These are phyloP conservation scores for Malus asiatica DNA, from an alignment of 306 rosid species.

Conservation along the genomic window DNA sequence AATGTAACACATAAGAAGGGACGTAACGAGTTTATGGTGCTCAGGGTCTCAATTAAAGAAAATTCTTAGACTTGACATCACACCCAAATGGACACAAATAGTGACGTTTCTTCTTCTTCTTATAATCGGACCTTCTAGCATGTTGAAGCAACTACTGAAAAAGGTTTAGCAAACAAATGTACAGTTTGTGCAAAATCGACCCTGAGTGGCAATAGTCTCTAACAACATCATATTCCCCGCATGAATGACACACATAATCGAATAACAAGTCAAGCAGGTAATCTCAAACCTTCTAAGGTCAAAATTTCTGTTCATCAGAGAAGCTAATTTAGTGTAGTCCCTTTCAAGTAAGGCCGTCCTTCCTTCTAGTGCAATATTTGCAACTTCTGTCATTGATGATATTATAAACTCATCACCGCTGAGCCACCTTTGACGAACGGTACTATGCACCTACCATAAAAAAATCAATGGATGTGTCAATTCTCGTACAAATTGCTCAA, in stretches of 20 bases:
- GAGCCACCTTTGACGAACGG: conserved; percentile 85
- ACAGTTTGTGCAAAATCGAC: not conserved
- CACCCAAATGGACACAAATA: not conserved
- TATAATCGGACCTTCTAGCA: not conserved
- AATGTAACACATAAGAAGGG: not conserved
- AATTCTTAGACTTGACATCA: not conserved
- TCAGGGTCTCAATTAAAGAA: no score
- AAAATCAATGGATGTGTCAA: not conserved
- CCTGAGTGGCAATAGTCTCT: not conserved
- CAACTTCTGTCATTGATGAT: conserved; percentile 72
- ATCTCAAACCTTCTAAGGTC: conserved; percentile 67
- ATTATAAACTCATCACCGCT: conserved; percentile 68
- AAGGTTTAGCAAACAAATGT: not conserved
- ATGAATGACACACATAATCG: not conserved
- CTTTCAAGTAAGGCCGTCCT: conserved; percentile 45
- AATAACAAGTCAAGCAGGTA: not conserved
- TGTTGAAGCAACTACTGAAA: not conserved
- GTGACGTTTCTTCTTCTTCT: not conserved
- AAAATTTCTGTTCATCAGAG: conserved; percentile 74
- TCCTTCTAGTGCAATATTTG: conserved; percentile 71
- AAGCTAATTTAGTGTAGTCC: conserved; percentile 56
- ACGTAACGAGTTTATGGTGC: not conserved
- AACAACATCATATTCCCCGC: not conserved
- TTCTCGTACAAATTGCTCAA: not conserved
- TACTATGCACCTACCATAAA: conserved; percentile 62